A percentile compares a stretch with the other conserved stretches of the same genome.
Evolutionary conservation across 805 yeast species (phyloP).

Genomic region (Wickerhamiella shivajii): DNA sequence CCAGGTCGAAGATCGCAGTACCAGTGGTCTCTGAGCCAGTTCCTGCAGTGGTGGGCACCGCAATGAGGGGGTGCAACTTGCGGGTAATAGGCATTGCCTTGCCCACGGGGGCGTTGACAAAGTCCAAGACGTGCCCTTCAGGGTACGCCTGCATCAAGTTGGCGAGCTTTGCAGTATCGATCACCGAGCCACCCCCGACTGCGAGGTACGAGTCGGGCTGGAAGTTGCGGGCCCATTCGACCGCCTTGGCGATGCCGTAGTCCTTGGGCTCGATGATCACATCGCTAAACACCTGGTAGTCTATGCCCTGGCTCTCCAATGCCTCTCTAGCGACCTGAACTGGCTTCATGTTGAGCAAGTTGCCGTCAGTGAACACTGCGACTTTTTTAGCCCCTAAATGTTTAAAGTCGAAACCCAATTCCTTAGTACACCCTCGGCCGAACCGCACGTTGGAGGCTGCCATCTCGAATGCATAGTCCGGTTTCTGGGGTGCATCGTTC

Average conservation of each 20-base stretch:
- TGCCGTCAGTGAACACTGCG: slow-evolving; percentile 27
- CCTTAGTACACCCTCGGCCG: slow-evolving; percentile 28
- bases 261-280: slow-evolving; percentile 29
- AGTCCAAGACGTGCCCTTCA: slow-evolving; percentile 29
- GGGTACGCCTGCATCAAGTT: slow-evolving; percentile 29
- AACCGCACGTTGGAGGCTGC: slow-evolving; percentile 28
- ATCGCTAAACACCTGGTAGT: slow-evolving; percentile 24
- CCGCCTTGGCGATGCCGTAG: slow-evolving; percentile 24
- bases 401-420: slow-evolving; percentile 27
- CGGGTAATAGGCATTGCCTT: slow-evolving; percentile 25
- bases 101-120: slow-evolving; percentile 31
- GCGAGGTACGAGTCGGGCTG: slow-evolving; percentile 30
- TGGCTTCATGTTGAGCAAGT: slow-evolving; percentile 20
- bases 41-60: slow-evolving; percentile 34
- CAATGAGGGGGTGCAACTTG: slow-evolving; percentile 28
- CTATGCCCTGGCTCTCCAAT: slow-evolving; percentile 24
- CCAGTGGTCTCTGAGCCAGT: slow-evolving; percentile 36
- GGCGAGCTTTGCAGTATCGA: slow-evolving; percentile 33
- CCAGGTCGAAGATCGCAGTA: slow-evolving; percentile 31
- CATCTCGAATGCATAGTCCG: slow-evolving; percentile 29
- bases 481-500: slow-evolving; percentile 8
- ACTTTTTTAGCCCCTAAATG: slow-evolving; percentile 23
- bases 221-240: slow-evolving; percentile 24
- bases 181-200: slow-evolving; percentile 35
- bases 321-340: slow-evolving; percentile 23